Conservation (phyloP, 805 yeast genomes). For the Candida manassasensis region DNA sequence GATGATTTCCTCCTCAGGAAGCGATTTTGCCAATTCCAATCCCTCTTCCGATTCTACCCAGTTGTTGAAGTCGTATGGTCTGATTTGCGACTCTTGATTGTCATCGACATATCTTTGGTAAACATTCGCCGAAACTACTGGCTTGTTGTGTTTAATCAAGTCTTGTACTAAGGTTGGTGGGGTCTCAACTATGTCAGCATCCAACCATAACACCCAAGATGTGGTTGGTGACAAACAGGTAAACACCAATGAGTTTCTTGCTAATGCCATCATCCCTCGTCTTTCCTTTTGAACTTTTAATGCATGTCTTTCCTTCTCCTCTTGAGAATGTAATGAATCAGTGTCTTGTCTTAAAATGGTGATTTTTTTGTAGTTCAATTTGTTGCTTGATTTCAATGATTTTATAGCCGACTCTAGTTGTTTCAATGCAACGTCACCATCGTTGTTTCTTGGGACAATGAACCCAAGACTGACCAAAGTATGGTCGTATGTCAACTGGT, state of each 20-base stretch:
- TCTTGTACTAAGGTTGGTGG: slow-evolving; percentile 83
- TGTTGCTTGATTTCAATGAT: slow-evolving; percentile 53
- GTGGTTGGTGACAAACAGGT: slow-evolving; percentile 86
- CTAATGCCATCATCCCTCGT: slow-evolving; percentile 86
- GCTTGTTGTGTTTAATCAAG: slow-evolving; percentile 76
- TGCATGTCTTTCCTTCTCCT: slow-evolving; percentile 89
- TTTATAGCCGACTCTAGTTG: slow-evolving; percentile 73
- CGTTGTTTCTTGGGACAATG: slow-evolving; percentile 75
- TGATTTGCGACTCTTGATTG: slow-evolving; percentile 48
- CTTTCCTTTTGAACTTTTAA: slow-evolving; percentile 80
- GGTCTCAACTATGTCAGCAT: slow-evolving; percentile 89
- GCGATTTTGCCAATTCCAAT: slow-evolving; percentile 58
- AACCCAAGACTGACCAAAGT: slow-evolving; percentile 83
- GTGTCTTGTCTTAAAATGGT: slow-evolving; percentile 90
- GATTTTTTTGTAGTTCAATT: slow-evolving; percentile 71
- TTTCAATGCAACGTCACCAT: slow-evolving; percentile 77
- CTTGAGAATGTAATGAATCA: slow-evolving; percentile 66
- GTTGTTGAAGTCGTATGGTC: slow-evolving; percentile 94
- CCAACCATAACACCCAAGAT: slow-evolving; percentile 96
- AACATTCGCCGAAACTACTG: slow-evolving; percentile 88
- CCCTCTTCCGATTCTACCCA: slow-evolving; percentile 91
- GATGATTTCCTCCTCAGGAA: slow-evolving; percentile 86
- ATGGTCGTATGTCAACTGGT: slow-evolving; percentile 76
- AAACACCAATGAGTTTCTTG: slow-evolving; percentile 86
- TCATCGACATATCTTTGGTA: slow-evolving; percentile 74